Evolutionary conservation across 2,329 filamentous ascomycete genomes (phyloP), one percentile per base, ranked within the genome.

Genomic region (Coniochaeta sp.): DNA sequence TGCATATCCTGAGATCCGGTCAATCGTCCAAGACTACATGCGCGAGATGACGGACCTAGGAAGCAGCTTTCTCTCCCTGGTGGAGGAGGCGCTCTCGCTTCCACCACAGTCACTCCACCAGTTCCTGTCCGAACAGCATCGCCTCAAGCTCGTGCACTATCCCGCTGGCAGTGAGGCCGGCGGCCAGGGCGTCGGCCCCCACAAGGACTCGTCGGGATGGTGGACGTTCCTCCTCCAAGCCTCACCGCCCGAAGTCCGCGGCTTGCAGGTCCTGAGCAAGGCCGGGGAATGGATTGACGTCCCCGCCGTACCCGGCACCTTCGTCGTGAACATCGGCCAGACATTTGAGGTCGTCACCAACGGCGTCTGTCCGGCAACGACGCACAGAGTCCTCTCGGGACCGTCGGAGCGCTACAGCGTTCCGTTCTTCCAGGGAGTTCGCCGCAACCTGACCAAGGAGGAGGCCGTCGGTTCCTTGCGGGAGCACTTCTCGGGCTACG

Each of bases 181-280:
- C 16, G 55, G 65, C 3, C 83, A 86, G 70, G 84, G 84, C 1
- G 83, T 87, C 1, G 84, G 84, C 0, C 79, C 84, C 0, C 84
- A 87, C 71, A 86, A 86, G 65, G 82, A 85, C 67, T 86, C 80
- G 0, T 85, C 82, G 0, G 84, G 84, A 3, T 87, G 83, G 82
- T 83, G 84, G 74, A 87, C 85, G 0, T 87, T 88, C 62, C 76
- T 88, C 3, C 77, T 85, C 1, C 85, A 88, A 67, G 81, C 83
- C 7, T 83, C 80, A 0, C 76, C 79, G 2, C 78, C 81, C 3
- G 71, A 77, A 10, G 72, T 79, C 1, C 68, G 75, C 42, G 79
- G 82, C 0, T 71, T 85, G 0, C 79, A 85, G 65, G 80, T 79
- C 0, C 74, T 85, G 17, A 79, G 79, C 61, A 73, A 75, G 44